phyloP scores from a whole-genome alignment of 371 early-diverging fungal species.

The Haplosporangium sp. region DNA sequence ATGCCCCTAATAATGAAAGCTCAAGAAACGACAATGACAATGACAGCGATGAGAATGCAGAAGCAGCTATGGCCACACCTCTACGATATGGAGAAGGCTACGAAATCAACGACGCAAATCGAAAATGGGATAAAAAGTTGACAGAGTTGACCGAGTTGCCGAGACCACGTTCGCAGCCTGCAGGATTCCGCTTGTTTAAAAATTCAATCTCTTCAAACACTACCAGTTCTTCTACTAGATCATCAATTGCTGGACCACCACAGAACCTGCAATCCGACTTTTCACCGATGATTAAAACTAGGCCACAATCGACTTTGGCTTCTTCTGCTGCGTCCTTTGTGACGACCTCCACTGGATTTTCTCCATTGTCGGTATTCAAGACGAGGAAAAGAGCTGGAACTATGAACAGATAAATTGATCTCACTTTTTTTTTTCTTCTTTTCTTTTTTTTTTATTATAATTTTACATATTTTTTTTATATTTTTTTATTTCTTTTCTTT shows the following conservation, averaged over 20 bases:
- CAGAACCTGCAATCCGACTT: too few species aligned
- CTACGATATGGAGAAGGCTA: neutral
- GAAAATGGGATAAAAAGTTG: neutral
- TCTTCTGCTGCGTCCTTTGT: neutral
- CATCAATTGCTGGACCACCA: too few species aligned
- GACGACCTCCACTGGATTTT: slow-evolving; percentile 19
- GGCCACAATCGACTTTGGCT: neutral
- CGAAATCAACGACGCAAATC: neutral
- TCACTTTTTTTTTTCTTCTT: too few species aligned
- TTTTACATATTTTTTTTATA: too few species aligned
- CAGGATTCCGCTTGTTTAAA: neutral
- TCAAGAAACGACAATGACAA: slow-evolving; percentile 6
- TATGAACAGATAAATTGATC: slow-evolving; percentile 5
- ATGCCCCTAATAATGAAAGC: slow-evolving; percentile 2
- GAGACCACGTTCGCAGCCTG: slow-evolving; percentile 5
- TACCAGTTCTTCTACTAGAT: neutral
- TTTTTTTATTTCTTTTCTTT: too few species aligned
- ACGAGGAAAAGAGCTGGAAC: slow-evolving; percentile 38
- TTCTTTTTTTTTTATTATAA: too few species aligned
- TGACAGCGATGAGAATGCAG: neutral
- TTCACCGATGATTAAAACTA: too few species aligned
- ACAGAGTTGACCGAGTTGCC: slow-evolving; percentile 7
- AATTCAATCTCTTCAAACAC: neutral
- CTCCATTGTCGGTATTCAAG: slow-evolving; percentile 21
- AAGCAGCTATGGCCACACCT: neutral